phyloP scores from a whole-genome alignment of 1,284 basidiomycete species.

The Austroboletus rostrupii region DNA sequence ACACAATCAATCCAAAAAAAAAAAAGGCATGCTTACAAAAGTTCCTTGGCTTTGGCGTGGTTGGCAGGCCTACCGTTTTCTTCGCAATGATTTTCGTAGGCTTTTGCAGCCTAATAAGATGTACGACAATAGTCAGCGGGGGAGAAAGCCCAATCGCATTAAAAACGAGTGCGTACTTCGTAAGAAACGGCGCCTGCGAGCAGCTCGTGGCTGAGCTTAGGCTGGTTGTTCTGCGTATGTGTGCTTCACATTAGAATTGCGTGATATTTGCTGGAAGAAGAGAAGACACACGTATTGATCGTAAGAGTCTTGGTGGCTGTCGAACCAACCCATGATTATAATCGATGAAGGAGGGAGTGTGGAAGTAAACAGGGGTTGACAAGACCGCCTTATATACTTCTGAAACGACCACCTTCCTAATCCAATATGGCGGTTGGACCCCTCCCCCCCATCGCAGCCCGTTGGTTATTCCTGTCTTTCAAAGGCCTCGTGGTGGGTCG shows the following conservation, averaged over 20 bases:
- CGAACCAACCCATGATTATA: slow-evolving; percentile 14
- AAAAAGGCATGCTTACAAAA: slow-evolving; percentile 6
- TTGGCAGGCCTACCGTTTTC: slow-evolving; percentile 11
- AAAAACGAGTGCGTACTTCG: slow-evolving; percentile 10
- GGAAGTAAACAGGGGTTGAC: background rate
- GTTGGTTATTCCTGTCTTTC: slow-evolving; percentile 16
- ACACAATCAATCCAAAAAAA: background rate
- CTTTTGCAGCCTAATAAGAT: slow-evolving; percentile 11
- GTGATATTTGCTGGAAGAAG: background rate
- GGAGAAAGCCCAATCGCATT: background rate
- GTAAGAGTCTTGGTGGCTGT: background rate
- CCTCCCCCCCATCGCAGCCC: background rate
- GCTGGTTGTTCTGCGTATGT: background rate
- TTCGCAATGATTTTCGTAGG: slow-evolving; percentile 12
- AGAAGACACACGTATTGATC: slow-evolving; percentile 9
- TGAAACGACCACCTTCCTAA: background rate
- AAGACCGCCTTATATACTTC: slow-evolving; percentile 13
- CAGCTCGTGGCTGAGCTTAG: slow-evolving; percentile 11
- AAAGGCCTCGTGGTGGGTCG: slow-evolving; percentile 9
- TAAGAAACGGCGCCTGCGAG: slow-evolving; percentile 14
- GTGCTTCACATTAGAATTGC: background rate
- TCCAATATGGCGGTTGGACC: background rate
- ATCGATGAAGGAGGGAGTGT: background rate
- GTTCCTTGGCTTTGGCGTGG: slow-evolving; percentile 17
- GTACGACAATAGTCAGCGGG: background rate